Evolutionary conservation across 106 monocot species (phyloP).

Genomic region (Xerophyta viscosa): DNA sequence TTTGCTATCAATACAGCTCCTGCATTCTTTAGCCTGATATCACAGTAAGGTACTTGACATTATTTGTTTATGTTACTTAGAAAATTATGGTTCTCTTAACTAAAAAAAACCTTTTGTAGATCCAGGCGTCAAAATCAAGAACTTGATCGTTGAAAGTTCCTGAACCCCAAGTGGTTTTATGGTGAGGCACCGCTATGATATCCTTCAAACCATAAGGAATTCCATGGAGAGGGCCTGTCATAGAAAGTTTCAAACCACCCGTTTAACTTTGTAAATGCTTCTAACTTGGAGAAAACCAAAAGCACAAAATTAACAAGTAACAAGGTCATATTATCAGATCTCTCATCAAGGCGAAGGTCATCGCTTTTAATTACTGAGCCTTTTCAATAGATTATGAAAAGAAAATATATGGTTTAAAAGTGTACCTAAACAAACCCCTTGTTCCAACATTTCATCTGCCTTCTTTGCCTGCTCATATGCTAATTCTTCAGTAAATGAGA

Average conservation of each 20-base stretch:
- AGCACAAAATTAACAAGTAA: too few species aligned
- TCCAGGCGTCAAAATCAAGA: constrained; percentile 76
- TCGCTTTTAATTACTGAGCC: not conserved
- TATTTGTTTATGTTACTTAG: too few species aligned
- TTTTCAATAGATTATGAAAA: too few species aligned
- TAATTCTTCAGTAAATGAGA: constrained; percentile 75
- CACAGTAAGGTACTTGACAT: too few species aligned
- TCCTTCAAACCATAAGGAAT: constrained; percentile 97
- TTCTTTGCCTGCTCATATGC: constrained; percentile 66
- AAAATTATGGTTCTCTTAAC: not conserved
- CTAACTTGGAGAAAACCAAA: too few species aligned
- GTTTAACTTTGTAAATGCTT: too few species aligned
- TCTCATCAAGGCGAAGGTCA: too few species aligned
- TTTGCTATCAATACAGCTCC: constrained; percentile 88
- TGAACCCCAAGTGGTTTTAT: constrained; percentile 94
- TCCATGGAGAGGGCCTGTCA: constrained; percentile 92
- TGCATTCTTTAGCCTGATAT: constrained; percentile 58
- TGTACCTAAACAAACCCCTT: constrained; percentile 76
- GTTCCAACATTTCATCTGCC: constrained; percentile 69
- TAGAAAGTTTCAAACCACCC: too few species aligned
- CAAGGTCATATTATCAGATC: too few species aligned
- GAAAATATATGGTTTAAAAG: not conserved
- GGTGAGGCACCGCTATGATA: constrained; percentile 71
- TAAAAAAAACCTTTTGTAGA: constrained; percentile 68
- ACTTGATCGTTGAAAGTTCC: constrained; percentile 79